Evolutionary conservation across 768 basidiomycete species (phyloP), one percentile per base, ranked within the genome.

Genomic region (Coprinopsis strossmayeri): DNA sequence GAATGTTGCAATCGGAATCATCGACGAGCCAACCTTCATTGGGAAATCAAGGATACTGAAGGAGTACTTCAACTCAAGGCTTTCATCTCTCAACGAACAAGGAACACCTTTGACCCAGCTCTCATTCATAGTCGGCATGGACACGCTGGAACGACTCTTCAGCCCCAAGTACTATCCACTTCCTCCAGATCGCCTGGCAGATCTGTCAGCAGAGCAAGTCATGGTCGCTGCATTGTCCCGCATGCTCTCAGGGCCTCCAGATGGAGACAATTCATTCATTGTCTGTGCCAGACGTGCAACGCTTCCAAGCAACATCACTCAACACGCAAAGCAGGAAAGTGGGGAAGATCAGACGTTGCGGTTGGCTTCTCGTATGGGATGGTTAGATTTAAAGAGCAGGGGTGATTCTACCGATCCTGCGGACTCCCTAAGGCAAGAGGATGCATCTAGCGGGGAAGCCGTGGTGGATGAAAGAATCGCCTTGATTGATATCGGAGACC

Each of bases 11-110:
- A 76, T 95, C 5, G 94, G 78, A 5, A 76, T 93, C 55, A 79
- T 91, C 51, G 79, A 92, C 61, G 89, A 91, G 58, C 91, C 93
- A 10, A 90, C 84, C 0, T 96, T 97, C 62, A 86, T 88, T 21
- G 79, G 82, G 15, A 97, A 97, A 66, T 84, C 87, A 12, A 64
- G 62, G 10, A 65, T 70, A 34, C 66, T 95, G 24, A 76, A 72
- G 41, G 57, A 59, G 5, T 83, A 76, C 58, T 70, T 89, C 34
- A 64, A 56, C 37, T 54, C 57, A 53, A 77, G 24, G 49, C 56
- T 26, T 27, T 52, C 62, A 37, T 56, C 25, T 25, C 51, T 26
- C 45, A 51, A 25, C 30, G 53, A 46, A 30, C 25, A 42, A 38
- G 49, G 47, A 52, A 49, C 41, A 10, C 28, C 52, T 3, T 24